Evolutionary conservation across 2,329 filamentous ascomycete species (phyloP).

Genomic region (Fusarium paranaense): DNA sequence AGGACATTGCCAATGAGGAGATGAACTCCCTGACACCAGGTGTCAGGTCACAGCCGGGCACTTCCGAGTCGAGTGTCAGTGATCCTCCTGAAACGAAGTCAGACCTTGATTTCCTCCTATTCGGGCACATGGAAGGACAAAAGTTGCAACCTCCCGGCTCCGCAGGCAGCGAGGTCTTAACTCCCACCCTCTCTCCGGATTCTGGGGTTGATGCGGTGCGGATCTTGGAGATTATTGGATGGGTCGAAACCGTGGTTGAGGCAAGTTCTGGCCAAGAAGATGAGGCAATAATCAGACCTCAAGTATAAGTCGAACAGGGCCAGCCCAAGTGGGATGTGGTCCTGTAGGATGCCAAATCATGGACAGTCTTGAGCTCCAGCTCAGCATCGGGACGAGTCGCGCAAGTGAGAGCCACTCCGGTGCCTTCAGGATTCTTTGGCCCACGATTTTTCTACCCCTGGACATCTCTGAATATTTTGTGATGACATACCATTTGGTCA

Average conservation of each 20-base stretch:
- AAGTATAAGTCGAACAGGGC: neutral
- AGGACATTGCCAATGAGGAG: slow-evolving; percentile 14
- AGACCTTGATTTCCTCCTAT: slow-evolving; percentile 8
- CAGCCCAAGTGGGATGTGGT: slow-evolving; percentile 4
- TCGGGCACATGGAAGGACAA: slow-evolving; percentile 27
- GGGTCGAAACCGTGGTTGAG: slow-evolving; percentile 1
- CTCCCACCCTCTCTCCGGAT: slow-evolving; percentile 16
- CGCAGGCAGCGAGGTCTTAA: slow-evolving; percentile 18
- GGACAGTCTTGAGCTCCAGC: neutral
- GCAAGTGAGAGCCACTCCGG: neutral
- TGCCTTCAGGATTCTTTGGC: neutral
- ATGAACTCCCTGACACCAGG: neutral
- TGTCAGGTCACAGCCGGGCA: neutral
- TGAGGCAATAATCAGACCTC: neutral
- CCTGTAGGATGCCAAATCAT: neutral
- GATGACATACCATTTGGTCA: neutral
- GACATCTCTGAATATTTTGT: neutral
- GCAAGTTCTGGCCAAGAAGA: slow-evolving; percentile 2
- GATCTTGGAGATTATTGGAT: slow-evolving; percentile 22
- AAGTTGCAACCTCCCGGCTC: slow-evolving; percentile 9
- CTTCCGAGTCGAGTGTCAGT: neutral
- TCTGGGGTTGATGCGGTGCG: slow-evolving; percentile 4
- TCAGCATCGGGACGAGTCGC: neutral
- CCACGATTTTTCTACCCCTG: neutral
- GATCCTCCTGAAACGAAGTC: slow-evolving; percentile 10